Base-by-base conservation (phyloP, 495 filamentous ascomycete genomes). In the Trichoderma gamsii region DNA sequence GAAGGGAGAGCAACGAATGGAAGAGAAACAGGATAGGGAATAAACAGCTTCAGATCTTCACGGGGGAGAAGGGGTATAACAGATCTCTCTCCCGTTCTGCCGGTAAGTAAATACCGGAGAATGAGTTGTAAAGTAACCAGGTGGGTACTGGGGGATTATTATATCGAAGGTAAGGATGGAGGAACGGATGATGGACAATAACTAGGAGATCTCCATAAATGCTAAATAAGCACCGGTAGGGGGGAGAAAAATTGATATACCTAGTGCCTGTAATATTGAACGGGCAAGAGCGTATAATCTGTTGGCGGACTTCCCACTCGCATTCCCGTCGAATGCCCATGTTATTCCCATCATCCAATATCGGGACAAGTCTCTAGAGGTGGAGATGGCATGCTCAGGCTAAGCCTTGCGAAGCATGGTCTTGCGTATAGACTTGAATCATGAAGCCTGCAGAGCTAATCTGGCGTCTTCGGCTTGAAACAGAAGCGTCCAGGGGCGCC, bases 401-500 rank as follows among this genome's bases (percentile, higher is more conserved):
- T 61, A 61, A 61, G 56, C 56, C 56, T 32, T 61, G 56, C 15
- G 25, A 61, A 61, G 56, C 56, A 21, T 61, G 56, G 56, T 61
- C 16, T 7, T 61, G 25, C 4, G 25, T 21, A 52, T 3, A 32
- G 56, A 23, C 56, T 61, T 61, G 56, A 61, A 61, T 61, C 56
- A 61, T 61, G 13, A 13, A 15, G 56, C 56, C 56, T 61, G 56
- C 25, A 61, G 12, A 61, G 56, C 56, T 61, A 61, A 61, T 61
- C 56, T 61, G 56, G 49, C 49, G 49, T n/a, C 49, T 52, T 52
- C 49, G 49, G 56, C 56, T 61, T 61, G 56, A 61, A 61, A 61
- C 56, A 32, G 27, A 61, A 23, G 56, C 15, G 29, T 61, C 56
- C 56, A 61, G 56, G 56, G 56, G 25, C 13, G 56, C 49, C 21